Percentiles rank a stretch among this genome's conserved stretches.
Evolutionary conservation across 305 asterid genomes (phyloP).

Genomic region (Andrographis paniculata): DNA sequence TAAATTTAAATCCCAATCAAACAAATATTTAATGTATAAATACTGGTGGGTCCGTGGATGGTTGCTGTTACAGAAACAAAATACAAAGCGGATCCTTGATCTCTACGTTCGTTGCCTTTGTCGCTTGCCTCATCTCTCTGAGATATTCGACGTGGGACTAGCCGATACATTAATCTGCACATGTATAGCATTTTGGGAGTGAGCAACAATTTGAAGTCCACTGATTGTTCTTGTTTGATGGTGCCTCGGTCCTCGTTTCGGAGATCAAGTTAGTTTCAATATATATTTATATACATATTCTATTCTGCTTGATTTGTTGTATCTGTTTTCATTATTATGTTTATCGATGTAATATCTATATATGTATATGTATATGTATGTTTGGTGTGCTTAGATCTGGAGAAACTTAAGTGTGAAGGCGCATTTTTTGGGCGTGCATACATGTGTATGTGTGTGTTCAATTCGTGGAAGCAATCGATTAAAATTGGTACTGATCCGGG

Average conservation of each 20-base stretch:
- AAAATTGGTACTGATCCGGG: slow-evolving; percentile 35
- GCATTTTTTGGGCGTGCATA: slow-evolving; percentile 24
- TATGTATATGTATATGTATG: slow-evolving; percentile 9
- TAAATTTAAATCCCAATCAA: too few species aligned
- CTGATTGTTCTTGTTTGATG: neutral
- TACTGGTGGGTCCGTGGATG: too few species aligned
- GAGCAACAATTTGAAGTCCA: neutral
- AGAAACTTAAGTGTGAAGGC: slow-evolving; percentile 38
- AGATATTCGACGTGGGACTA: too few species aligned
- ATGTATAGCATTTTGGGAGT: neutral
- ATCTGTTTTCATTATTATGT: slow-evolving; percentile 5
- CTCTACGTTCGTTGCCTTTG: too few species aligned
- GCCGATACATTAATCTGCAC: too few species aligned
- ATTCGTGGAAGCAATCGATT: slow-evolving; percentile 24
- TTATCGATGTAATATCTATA: neutral
- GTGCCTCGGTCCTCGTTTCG: slow-evolving; percentile 10
- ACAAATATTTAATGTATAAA: too few species aligned
- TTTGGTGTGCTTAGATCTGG: slow-evolving; percentile 63
- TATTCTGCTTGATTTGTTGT: slow-evolving; percentile 3
- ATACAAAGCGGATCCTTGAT: too few species aligned
- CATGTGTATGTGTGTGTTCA: slow-evolving; percentile 32
- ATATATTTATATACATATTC: too few species aligned
- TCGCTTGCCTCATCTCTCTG: too few species aligned
- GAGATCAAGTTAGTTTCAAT: slow-evolving; percentile 21
- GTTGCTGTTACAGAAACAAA: too few species aligned